Conservation (phyloP, 2,329 filamentous ascomycete genomes). For the Xenosphaeropsis pyriputrescens region DNA sequence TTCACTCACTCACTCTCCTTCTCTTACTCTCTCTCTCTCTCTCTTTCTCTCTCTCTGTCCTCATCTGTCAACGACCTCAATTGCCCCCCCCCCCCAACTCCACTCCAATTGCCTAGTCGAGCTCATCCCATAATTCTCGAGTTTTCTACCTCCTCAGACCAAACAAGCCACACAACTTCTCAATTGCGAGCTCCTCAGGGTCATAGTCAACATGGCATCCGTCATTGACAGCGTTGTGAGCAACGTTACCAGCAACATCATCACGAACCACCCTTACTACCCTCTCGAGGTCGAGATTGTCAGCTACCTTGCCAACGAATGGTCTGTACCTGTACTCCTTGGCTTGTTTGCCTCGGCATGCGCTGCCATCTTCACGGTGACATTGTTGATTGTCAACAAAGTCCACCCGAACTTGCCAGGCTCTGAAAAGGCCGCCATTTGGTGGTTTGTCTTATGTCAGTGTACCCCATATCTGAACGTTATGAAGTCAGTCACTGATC, state of each 20-base stretch:
- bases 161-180: too few species aligned
- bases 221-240: conserved; percentile 6
- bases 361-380: conserved; percentile 38
- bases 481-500: conserved; percentile 13
- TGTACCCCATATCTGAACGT: conserved; percentile 29
- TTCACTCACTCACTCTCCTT: too few species aligned
- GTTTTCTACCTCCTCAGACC: too few species aligned
- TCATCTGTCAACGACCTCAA: too few species aligned
- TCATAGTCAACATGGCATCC: background rate
- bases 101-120: too few species aligned
- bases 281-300: conserved; percentile 47
- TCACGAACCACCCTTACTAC: conserved; percentile 50
- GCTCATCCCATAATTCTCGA: too few species aligned
- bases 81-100: too few species aligned
- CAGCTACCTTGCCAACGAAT: conserved; percentile 52
- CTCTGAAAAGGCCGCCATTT: conserved; percentile 40
- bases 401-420: conserved; percentile 34
- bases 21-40: too few species aligned
- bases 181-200: too few species aligned
- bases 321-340: conserved; percentile 42
- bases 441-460: conserved; percentile 67
- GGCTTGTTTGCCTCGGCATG: conserved; percentile 41
- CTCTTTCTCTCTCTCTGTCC: too few species aligned
- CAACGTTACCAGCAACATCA: conserved; percentile 6
- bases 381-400: conserved; percentile 35